Evolutionary conservation across 192 early-diverging fungal genomes (phyloP).

Genomic region (Podila horticola): DNA sequence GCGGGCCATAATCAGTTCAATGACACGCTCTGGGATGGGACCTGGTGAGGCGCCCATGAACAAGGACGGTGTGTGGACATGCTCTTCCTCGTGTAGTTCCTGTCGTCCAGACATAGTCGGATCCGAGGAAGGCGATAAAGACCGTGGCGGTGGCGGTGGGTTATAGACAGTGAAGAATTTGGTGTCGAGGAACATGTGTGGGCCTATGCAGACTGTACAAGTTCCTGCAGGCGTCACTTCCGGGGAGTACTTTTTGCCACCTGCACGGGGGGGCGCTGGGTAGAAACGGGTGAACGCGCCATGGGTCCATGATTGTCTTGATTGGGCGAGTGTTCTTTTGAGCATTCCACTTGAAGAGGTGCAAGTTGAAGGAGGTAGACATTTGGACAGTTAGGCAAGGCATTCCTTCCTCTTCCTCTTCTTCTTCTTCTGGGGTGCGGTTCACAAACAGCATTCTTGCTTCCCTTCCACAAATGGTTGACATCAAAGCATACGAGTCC

Average conservation of each 20-base stretch:
- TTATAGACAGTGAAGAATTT: constrained; percentile 36
- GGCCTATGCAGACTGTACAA: constrained; percentile 45
- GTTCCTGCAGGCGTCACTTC: constrained; percentile 26
- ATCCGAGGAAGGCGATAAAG: not conserved
- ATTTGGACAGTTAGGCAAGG: not conserved
- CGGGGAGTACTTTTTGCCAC: constrained; percentile 34
- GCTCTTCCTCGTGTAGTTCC: not conserved
- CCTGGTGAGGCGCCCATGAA: not conserved
- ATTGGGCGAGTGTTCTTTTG: constrained; percentile 24
- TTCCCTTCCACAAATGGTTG: not conserved
- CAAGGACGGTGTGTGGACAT: not conserved
- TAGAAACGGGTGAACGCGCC: constrained; percentile 36
- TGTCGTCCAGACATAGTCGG: not conserved
- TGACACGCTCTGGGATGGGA: constrained; percentile 26
- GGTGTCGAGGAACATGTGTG: constrained; percentile 42
- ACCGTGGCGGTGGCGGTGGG: constrained; percentile 18
- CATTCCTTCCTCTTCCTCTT: too few relatives aligned
- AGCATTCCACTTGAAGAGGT: constrained; percentile 19
- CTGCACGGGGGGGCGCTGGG: constrained; percentile 28
- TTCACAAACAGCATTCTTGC: not conserved
- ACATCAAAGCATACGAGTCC: not conserved
- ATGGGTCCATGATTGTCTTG: constrained; percentile 35
- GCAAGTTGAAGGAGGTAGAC: not conserved
- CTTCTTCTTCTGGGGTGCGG: not conserved
- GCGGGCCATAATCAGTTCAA: constrained; percentile 26